phyloP scores from a whole-genome alignment of 768 basidiomycete species.

The Leccinum barrowsii region DNA sequence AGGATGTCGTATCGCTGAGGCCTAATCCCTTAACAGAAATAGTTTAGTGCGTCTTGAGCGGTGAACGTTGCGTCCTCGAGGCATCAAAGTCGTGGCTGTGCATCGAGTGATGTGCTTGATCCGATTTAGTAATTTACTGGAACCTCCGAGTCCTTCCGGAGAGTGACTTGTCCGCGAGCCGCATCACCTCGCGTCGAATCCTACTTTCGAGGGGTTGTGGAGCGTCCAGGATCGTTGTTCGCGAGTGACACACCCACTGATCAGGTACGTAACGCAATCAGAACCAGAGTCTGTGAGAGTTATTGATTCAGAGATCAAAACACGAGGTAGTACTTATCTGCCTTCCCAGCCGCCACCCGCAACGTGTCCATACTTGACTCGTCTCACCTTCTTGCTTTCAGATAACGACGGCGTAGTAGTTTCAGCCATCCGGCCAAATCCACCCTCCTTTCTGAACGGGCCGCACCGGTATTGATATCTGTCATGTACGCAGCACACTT shows the following conservation, averaged over 20 bases:
- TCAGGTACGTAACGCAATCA: conserved; percentile 4
- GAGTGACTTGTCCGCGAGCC: neutral
- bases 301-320: conserved; percentile 2
- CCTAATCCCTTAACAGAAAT: neutral
- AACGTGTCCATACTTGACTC: conserved; percentile 2
- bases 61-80: conserved; percentile 24
- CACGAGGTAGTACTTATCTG: conserved; percentile 16
- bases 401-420: conserved; percentile 5
- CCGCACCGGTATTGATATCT: neutral
- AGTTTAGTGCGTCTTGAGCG: neutral
- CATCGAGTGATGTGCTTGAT: neutral
- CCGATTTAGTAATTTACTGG: neutral
- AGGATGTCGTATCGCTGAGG: neutral
- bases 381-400: neutral
- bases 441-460: neutral
- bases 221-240: conserved; percentile 5
- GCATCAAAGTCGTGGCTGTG: conserved; percentile 21
- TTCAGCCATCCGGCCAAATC: conserved; percentile 1
- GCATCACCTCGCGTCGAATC: conserved; percentile 6
- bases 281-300: neutral
- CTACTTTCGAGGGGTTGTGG: neutral
- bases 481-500: conserved; percentile 17
- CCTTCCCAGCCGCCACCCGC: neutral
- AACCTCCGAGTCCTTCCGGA: neutral
- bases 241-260: neutral